Percentiles rank a stretch among this genome's conserved stretches.
phyloP scores from a whole-genome alignment of 1,284 basidiomycete genomes.

The Porodaedalea pini region DNA sequence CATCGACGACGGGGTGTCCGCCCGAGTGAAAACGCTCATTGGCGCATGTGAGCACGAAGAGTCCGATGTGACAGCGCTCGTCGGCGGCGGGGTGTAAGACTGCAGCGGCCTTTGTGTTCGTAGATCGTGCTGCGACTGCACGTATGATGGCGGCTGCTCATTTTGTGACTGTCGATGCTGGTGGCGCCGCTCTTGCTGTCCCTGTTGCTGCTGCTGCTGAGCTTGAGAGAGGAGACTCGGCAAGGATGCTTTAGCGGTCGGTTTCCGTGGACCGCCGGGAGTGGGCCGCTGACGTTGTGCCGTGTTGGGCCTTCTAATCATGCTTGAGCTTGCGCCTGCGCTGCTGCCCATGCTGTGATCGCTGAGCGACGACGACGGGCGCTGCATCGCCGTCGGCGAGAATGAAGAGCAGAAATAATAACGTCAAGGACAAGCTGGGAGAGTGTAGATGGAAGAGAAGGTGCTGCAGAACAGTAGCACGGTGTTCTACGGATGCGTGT shows the following conservation, averaged over 20 bases:
- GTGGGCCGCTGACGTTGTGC: conserved; percentile 7
- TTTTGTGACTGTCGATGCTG: not conserved
- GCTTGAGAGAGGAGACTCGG: not conserved
- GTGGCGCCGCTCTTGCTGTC: not conserved
- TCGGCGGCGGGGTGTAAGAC: conserved; percentile 1
- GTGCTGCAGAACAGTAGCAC: not conserved
- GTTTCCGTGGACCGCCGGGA: conserved; percentile 13
- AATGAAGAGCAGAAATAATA: not conserved
- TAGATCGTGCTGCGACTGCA: conserved; percentile 9
- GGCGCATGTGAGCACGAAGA: conserved; percentile 5
- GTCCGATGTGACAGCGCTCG: conserved; percentile 4
- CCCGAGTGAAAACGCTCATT: not conserved
- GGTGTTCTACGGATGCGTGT: not conserved
- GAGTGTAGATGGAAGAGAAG: not conserved
- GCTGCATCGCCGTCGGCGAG: conserved; percentile 3
- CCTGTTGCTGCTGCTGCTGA: not conserved
- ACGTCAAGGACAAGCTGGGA: too few species aligned
- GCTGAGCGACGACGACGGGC: conserved; percentile 6
- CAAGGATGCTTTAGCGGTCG: conserved; percentile 11
- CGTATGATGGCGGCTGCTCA: conserved; percentile 11
- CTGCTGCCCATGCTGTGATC: not conserved
- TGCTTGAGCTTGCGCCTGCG: not conserved
- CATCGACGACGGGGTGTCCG: not conserved
- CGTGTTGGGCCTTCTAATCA: not conserved
- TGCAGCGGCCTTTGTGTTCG: not conserved